Conservation (phyloP, 306 rosid species). For the Canavalia gladiata region DNA sequence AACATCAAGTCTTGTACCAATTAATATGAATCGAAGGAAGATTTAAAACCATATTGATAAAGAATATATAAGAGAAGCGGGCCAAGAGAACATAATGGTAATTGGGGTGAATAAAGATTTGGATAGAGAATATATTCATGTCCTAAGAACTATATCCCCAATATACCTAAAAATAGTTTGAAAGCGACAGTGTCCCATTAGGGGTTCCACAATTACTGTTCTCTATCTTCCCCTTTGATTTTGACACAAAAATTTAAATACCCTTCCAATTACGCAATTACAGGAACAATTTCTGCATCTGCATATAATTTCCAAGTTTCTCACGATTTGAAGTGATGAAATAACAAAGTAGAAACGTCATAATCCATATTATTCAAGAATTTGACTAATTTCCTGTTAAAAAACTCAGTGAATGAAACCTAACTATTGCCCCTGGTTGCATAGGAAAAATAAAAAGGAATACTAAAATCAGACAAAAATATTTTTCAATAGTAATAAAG, state of each 20-base stretch:
- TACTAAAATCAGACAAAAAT: too few relatives aligned
- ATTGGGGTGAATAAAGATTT: background rate
- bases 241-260: background rate
- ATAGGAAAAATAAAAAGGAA: too few relatives aligned
- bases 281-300: slow-evolving; percentile 14
- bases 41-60: background rate
- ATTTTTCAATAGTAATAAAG: too few relatives aligned
- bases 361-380: background rate
- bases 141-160: too few relatives aligned
- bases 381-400: background rate
- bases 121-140: background rate
- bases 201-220: too few relatives aligned
- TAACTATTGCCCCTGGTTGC: too few relatives aligned
- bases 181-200: too few relatives aligned
- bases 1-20: background rate
- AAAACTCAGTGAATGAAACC: background rate
- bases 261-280: background rate
- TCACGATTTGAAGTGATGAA: background rate
- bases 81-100: background rate
- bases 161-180: too few relatives aligned
- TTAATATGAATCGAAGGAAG: background rate
- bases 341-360: background rate
- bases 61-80: background rate
- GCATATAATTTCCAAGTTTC: background rate
- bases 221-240: too few relatives aligned